Evolutionary conservation across 495 filamentous ascomycete genomes (phyloP).

Genomic region (Cetradonia linearis): DNA sequence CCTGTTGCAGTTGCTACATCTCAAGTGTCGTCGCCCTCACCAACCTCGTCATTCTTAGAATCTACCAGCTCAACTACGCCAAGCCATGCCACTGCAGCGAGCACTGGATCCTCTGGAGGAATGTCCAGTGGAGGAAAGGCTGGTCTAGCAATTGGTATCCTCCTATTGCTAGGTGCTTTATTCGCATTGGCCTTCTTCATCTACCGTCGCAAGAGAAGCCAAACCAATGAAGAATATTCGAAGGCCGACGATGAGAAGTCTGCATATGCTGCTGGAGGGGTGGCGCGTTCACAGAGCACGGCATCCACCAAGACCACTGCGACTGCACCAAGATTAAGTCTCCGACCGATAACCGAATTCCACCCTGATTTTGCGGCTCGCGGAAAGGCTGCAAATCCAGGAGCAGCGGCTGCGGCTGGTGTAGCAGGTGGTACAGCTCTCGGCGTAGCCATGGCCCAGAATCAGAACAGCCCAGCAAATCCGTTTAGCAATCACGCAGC

Average conservation of each 20-base stretch:
- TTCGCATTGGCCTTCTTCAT: constrained; percentile 54
- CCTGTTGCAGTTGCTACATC: background rate
- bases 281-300: constrained; percentile 33
- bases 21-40: constrained; percentile 21
- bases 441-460: constrained; percentile 17
- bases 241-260: constrained; percentile 49
- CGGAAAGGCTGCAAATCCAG: constrained; percentile 33
- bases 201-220: constrained; percentile 54
- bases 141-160: constrained; percentile 71
- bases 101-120: constrained; percentile 32
- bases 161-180: constrained; percentile 53
- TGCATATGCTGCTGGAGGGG: constrained; percentile 26
- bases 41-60: constrained; percentile 17
- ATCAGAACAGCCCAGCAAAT: constrained; percentile 30
- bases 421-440: constrained; percentile 21
- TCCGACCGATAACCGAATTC: constrained; percentile 83
- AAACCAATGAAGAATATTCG: constrained; percentile 39
- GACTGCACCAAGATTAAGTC: constrained; percentile 63
- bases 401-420: constrained; percentile 27
- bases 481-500: constrained; percentile 40
- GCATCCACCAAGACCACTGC: constrained; percentile 38
- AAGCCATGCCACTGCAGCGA: constrained; percentile 15
- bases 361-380: constrained; percentile 52
- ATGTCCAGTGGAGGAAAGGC: constrained; percentile 63
- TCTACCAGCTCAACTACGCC: constrained; percentile 17